Percentiles rank a stretch among this genome's conserved stretches.
Evolutionary conservation across 2,329 filamentous ascomycete genomes (phyloP).

Genomic region (Sclerotinia subarctica): DNA sequence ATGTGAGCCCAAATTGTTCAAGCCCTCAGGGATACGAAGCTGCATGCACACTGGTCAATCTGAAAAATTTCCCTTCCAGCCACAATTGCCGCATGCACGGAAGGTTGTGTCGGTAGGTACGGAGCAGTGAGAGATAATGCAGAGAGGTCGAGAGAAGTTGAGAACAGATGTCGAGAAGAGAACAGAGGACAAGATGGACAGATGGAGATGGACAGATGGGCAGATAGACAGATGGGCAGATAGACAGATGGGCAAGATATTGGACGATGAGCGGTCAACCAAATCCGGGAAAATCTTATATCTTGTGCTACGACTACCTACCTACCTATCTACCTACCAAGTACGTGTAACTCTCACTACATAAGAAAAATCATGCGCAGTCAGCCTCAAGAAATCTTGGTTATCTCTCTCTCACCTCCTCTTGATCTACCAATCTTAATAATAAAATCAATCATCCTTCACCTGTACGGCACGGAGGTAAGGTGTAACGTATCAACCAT

Average conservation of each 20-base stretch:
- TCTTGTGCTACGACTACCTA: background rate
- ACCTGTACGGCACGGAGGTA: background rate
- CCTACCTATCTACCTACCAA: no score
- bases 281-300: background rate
- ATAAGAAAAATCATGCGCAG: conserved; percentile 6
- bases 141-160: background rate
- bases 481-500: background rate
- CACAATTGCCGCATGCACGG: conserved; percentile 10
- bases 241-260: background rate
- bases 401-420: background rate
- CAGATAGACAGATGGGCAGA: background rate
- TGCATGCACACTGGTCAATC: background rate
- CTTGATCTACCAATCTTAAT: conserved; percentile 9
- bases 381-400: background rate
- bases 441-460: background rate
- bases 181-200: background rate
- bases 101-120: background rate
- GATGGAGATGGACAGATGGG: background rate
- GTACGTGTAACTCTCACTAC: conserved; percentile 3
- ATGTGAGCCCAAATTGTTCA: conserved; percentile 16
- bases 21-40: background rate
- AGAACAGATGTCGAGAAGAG: background rate
- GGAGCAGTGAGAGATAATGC: background rate
- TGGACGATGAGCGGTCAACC: conserved; percentile 16
- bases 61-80: conserved; percentile 4